Evolutionary conservation across 1,284 basidiomycete species (phyloP).

Genomic region (Cutaneotrichosporon mucoides): DNA sequence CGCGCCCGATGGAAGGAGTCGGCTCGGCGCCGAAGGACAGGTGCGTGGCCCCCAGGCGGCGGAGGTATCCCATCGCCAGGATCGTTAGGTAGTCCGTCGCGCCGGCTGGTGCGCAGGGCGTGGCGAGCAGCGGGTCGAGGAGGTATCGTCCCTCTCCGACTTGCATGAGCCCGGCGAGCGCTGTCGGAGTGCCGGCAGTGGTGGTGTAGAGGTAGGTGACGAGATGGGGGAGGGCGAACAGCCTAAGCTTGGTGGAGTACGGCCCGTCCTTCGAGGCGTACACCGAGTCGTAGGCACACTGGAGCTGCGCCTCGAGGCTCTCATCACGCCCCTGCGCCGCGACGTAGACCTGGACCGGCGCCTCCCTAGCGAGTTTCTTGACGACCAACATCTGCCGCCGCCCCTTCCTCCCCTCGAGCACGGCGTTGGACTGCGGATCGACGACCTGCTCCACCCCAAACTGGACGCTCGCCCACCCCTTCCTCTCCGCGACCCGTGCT

Average conservation of each 20-base stretch:
- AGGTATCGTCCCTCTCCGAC: slow-evolving; percentile 5
- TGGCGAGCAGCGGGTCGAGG: slow-evolving; percentile 14
- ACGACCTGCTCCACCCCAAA: slow-evolving; percentile 13
- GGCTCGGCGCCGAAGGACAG: slow-evolving; percentile 19
- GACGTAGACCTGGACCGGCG: slow-evolving; percentile 7
- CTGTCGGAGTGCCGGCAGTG: slow-evolving; percentile 2
- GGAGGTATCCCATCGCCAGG: slow-evolving; percentile 11
- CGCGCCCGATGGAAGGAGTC: not conserved
- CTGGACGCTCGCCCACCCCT: slow-evolving; percentile 12
- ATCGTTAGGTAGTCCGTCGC: slow-evolving; percentile 16
- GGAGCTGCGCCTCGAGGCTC: slow-evolving; percentile 11
- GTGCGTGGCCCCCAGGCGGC: slow-evolving; percentile 9
- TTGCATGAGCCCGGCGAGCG: slow-evolving; percentile 12
- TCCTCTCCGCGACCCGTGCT: not conserved
- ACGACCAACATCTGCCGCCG: slow-evolving; percentile 7
- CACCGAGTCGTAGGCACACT: slow-evolving; percentile 10
- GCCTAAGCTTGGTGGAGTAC: slow-evolving; percentile 15
- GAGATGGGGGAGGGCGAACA: slow-evolving; percentile 13
- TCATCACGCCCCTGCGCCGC: slow-evolving; percentile 4
- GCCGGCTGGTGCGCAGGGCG: slow-evolving; percentile 5
- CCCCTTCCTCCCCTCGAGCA: slow-evolving; percentile 11
- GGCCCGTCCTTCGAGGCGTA: slow-evolving; percentile 15
- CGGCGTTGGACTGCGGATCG: slow-evolving; percentile 8
- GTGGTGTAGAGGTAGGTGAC: slow-evolving; percentile 16
- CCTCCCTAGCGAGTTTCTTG: slow-evolving; percentile 11